These are phyloP conservation scores for Aschersonia sp. DNA, from an alignment of 2,329 filamentous ascomycete species.

Conservation along the genomic window DNA sequence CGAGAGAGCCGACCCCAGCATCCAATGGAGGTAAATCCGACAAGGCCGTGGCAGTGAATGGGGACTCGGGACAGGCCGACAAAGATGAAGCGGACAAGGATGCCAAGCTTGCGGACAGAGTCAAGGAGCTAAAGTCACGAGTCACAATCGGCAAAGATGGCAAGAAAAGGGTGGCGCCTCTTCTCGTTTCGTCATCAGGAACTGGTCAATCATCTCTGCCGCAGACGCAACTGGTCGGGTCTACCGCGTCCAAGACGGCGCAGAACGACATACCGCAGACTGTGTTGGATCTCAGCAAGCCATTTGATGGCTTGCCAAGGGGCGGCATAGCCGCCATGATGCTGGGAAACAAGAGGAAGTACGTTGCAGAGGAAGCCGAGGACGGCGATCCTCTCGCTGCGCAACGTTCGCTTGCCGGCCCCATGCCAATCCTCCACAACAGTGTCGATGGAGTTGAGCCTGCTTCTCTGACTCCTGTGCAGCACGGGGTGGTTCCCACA, in stretches of 20 bases:
- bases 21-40: conserved; percentile 36
- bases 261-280: conserved; percentile 65
- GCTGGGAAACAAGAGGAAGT: conserved; percentile 85
- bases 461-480: conserved; percentile 46
- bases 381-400: conserved; percentile 41
- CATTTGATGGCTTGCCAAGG: conserved; percentile 82
- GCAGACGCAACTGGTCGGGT: conserved; percentile 73
- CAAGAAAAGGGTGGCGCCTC: conserved; percentile 85
- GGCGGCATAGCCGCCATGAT: conserved; percentile 77
- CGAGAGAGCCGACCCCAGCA: conserved; percentile 30
- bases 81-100: conserved; percentile 29
- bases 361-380: conserved; percentile 56
- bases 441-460: conserved; percentile 65
- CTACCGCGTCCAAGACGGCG: conserved; percentile 46
- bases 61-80: conserved; percentile 16
- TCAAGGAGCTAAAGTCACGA: conserved; percentile 62
- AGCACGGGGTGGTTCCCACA: conserved; percentile 48
- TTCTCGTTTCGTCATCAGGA: conserved; percentile 81
- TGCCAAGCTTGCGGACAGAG: conserved; percentile 38
- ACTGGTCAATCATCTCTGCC: conserved; percentile 78
- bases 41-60: conserved; percentile 24
- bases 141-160: conserved; percentile 94
- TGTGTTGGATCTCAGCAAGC: conserved; percentile 79
- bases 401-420: conserved; percentile 48
- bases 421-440: conserved; percentile 61